Evolutionary conservation across 805 yeast species (phyloP).

Genomic region (Suhomyces faveliae): DNA sequence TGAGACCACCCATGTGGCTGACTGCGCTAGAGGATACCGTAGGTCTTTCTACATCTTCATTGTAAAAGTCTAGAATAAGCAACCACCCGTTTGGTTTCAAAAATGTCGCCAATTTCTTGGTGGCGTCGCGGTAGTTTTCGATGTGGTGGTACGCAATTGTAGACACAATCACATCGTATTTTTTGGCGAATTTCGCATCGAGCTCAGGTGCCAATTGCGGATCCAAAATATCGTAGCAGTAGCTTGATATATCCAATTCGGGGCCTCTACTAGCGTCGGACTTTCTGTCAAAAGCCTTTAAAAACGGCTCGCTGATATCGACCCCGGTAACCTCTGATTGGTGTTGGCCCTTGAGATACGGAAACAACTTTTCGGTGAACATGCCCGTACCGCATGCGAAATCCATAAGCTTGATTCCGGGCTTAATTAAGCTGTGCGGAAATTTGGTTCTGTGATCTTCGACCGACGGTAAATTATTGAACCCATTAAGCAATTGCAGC

Average conservation of each 20-base stretch:
- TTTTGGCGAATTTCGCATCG: slow-evolving; percentile 14
- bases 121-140: slow-evolving; percentile 27
- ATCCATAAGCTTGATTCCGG: slow-evolving; percentile 30
- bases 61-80: slow-evolving; percentile 39
- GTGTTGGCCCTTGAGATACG: slow-evolving; percentile 18
- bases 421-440: slow-evolving; percentile 18
- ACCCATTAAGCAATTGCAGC: slow-evolving; percentile 10
- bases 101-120: slow-evolving; percentile 30
- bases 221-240: slow-evolving; percentile 27
- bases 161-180: slow-evolving; percentile 35
- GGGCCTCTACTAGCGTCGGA: neutral
- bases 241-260: slow-evolving; percentile 7
- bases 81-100: slow-evolving; percentile 35
- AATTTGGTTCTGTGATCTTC: slow-evolving; percentile 4
- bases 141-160: slow-evolving; percentile 43
- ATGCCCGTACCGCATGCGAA: slow-evolving; percentile 47
- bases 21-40: slow-evolving; percentile 5
- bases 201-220: slow-evolving; percentile 10
- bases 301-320: slow-evolving; percentile 32
- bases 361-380: slow-evolving; percentile 29
- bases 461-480: slow-evolving; percentile 13
- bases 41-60: slow-evolving; percentile 20
- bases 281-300: slow-evolving; percentile 14
- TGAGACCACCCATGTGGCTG: slow-evolving; percentile 34
- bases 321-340: slow-evolving; percentile 30